These are phyloP conservation scores for Cronartium quercuum DNA, from an alignment of 1,284 basidiomycete species.

Conservation along the genomic window DNA sequence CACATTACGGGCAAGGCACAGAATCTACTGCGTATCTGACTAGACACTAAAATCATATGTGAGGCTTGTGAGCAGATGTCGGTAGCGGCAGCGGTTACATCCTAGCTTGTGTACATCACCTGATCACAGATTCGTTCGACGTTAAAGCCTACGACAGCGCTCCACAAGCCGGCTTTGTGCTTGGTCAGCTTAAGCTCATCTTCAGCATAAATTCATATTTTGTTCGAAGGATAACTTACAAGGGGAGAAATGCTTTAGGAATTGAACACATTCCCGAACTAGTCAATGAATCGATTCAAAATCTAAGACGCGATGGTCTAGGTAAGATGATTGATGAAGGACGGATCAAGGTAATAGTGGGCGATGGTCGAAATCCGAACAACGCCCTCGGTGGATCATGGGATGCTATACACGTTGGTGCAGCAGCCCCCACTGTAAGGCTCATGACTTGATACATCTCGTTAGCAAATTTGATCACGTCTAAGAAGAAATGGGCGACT, in stretches of 20 bases:
- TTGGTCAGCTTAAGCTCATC: conserved; percentile 39
- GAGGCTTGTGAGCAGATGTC: neutral
- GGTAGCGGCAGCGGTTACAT: conserved; percentile 49
- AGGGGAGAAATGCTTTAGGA: conserved; percentile 63
- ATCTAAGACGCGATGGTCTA: conserved; percentile 66
- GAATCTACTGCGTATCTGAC: too few species aligned
- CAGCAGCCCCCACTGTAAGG: conserved; percentile 62
- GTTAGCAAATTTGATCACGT: too few species aligned
- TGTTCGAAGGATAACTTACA: too few species aligned
- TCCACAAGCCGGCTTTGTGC: neutral
- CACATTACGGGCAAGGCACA: too few species aligned
- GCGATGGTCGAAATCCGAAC: conserved; percentile 68
- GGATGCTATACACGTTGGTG: conserved; percentile 89
- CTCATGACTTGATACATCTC: too few species aligned
- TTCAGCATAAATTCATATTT: too few species aligned
- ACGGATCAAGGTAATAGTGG: conserved; percentile 61
- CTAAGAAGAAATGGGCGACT: too few species aligned
- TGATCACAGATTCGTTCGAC: conserved; percentile 54
- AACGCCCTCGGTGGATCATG: conserved; percentile 60
- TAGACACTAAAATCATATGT: too few species aligned
- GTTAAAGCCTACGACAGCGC: neutral
- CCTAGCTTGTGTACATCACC: conserved; percentile 66
- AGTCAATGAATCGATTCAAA: conserved; percentile 63
- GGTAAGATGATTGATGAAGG: conserved; percentile 55
- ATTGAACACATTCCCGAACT: conserved; percentile 85